Conservation (phyloP, 164 flowering plant genomes). For the Tinospora cordifolia region DNA sequence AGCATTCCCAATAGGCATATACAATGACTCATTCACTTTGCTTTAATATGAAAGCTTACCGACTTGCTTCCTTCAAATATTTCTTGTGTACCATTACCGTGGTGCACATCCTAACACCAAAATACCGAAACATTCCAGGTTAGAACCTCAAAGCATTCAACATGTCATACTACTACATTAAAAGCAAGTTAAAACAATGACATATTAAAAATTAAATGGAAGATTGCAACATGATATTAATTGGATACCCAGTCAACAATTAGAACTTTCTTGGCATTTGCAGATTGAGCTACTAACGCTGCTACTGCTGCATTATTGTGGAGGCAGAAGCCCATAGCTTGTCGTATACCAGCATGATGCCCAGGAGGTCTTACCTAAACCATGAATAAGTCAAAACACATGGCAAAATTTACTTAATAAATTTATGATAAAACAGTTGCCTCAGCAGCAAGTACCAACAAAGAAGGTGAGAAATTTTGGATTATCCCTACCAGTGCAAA, state of each 20-base stretch:
- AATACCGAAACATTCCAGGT: neutral
- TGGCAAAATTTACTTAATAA: neutral
- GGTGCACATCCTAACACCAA: conserved; percentile 84
- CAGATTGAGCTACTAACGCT: conserved; percentile 72
- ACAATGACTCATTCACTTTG: neutral
- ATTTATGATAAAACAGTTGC: neutral
- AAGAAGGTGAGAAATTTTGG: neutral
- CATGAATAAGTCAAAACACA: conserved; percentile 10
- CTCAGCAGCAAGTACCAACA: neutral
- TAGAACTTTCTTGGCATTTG: conserved; percentile 84
- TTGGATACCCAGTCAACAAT: conserved; percentile 90
- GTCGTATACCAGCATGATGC: conserved; percentile 92
- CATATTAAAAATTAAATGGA: neutral
- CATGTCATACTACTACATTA: neutral
- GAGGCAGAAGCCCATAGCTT: conserved; percentile 95
- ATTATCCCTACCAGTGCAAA: conserved; percentile 74
- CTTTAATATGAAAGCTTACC: conserved; percentile 43
- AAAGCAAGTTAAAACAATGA: neutral
- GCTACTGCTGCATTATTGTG: conserved; percentile 98
- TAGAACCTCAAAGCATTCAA: neutral
- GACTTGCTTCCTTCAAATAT: conserved; percentile 76
- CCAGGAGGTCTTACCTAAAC: conserved; percentile 97
- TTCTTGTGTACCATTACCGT: conserved; percentile 99
- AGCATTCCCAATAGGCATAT: neutral
- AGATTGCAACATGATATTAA: neutral